Conservation (phyloP, 208 protist genomes). For the Trypanosoma cruzi region DNA sequence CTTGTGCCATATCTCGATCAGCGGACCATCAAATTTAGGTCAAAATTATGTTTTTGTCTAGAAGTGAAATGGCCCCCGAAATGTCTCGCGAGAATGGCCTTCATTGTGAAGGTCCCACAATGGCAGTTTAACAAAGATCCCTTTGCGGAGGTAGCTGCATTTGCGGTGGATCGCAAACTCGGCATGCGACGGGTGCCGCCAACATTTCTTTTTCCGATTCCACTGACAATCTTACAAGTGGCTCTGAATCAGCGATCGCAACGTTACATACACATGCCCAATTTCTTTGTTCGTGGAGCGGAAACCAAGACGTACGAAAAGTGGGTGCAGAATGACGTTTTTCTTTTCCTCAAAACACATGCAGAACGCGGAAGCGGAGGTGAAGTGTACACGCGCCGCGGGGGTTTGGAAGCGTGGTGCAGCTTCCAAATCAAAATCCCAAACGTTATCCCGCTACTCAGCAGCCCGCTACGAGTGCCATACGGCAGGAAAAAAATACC, state of each 20-base stretch:
- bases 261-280: not conserved
- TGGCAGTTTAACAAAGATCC: constrained; percentile 27
- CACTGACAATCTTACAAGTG: constrained; percentile 5
- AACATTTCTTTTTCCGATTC: constrained; percentile 25
- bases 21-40: constrained; percentile 38
- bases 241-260: not conserved
- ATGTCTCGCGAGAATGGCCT: not conserved
- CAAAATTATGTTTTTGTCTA: not conserved
- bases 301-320: constrained; percentile 2
- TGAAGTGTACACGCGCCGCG: constrained; percentile 8
- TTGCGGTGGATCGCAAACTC: constrained; percentile 28
- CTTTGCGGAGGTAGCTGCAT: constrained; percentile 31
- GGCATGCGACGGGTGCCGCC: constrained; percentile 31
- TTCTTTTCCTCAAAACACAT: constrained; percentile 18
- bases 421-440: constrained; percentile 28
- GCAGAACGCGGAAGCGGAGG: not conserved
- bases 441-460: constrained; percentile 28
- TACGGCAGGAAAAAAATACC: constrained; percentile 21
- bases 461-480: constrained; percentile 18
- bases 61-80: not conserved
- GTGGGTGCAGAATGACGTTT: constrained; percentile 28
- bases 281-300: not conserved
- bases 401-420: constrained; percentile 22
- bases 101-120: constrained; percentile 42
- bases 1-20: constrained; percentile 20